Evolutionary conservation across 495 filamentous ascomycete genomes (phyloP), one percentile per base, ranked within the genome.

Genomic region (Aspergillus sclerotiicarbonarius): DNA sequence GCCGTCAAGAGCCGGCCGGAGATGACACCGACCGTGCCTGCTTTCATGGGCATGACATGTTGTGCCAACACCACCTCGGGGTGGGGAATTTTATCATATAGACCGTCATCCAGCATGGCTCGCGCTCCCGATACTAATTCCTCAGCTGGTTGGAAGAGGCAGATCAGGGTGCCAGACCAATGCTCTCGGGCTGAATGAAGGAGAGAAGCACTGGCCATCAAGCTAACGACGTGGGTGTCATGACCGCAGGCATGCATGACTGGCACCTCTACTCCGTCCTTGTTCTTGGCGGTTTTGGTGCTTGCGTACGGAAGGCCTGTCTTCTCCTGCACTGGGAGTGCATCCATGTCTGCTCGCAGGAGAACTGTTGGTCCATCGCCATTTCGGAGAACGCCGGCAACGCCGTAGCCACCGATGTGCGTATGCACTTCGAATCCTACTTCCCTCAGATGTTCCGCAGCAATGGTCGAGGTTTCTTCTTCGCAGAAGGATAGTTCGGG

Each of bases 231-330:
- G 62, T 89, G 84, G 60, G 83, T 79, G 59, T 89, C 86, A 57
- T 89, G 85, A 0, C 85, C 85, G 67, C 84, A 87, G 31, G 86
- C 84, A 65, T 88, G 85, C 85, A 87, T 87, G 1, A 85, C 82
- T 0, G 82, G 80, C 44, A 75, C 73, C 45, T 71, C 67, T 0
- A 63, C 53, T 3, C 84, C 84, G 19, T 80, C 68, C 6, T 58
- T 58, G 59, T 80, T 73, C 49, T 75, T 76, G 6, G 66, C 61
- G 57, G 71, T 72, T 7, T 59, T 58, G 16, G 61, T 71, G 64
- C 81, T 85, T 0, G 82, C 79, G 61, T 87, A 88, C 10, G 71
- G 67, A 1, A 87, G 67, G 0, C 75, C 77, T 0, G 83, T 87
- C 39, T 73, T 60, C 59, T 89, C 85, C 61, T 75, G 62, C 1